Evolutionary conservation across 345 rosid genomes (phyloP).

Genomic region (Luvunga scandens): DNA sequence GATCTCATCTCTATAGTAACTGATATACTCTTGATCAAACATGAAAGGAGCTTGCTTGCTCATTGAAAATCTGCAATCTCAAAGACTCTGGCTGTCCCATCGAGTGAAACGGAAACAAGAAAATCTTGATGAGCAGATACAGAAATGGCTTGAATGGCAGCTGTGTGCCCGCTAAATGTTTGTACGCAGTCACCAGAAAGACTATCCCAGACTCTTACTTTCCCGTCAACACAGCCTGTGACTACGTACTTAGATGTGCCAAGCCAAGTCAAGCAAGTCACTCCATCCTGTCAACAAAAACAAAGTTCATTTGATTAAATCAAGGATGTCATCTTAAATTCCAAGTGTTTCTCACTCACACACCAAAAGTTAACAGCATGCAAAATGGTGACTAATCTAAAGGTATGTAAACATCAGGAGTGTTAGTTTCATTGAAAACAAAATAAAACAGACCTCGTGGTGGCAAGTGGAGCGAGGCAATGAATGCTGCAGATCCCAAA

Average conservation of each 20-base stretch:
- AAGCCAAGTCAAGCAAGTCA: slow-evolving; percentile 76
- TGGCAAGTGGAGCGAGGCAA: slow-evolving; percentile 63
- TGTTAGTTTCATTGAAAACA: not conserved
- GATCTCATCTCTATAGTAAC: no score
- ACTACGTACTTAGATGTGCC: slow-evolving; percentile 64
- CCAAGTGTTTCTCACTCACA: not conserved
- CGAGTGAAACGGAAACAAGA: slow-evolving; percentile 71
- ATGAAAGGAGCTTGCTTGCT: slow-evolving; percentile 1
- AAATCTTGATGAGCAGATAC: slow-evolving; percentile 45
- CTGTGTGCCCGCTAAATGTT: slow-evolving; percentile 64
- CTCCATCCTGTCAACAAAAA: slow-evolving; percentile 57
- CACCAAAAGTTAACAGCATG: not conserved
- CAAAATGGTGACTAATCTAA: not conserved
- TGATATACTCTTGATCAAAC: not conserved
- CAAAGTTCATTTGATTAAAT: not conserved
- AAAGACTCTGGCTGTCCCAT: slow-evolving; percentile 75
- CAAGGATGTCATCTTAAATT: not conserved
- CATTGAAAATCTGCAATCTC: slow-evolving; percentile 54
- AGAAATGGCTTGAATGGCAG: slow-evolving; percentile 55
- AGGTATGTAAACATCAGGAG: not conserved
- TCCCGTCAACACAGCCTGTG: slow-evolving; percentile 76
- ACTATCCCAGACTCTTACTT: slow-evolving; percentile 76
- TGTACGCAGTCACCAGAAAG: slow-evolving; percentile 67
- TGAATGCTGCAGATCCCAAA: slow-evolving; percentile 86
- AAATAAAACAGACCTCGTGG: slow-evolving; percentile 50